Percentiles rank a stretch among this genome's conserved stretches.
Evolutionary conservation across 345 rosid species (phyloP).

Genomic region (Gossypium anomalum): DNA sequence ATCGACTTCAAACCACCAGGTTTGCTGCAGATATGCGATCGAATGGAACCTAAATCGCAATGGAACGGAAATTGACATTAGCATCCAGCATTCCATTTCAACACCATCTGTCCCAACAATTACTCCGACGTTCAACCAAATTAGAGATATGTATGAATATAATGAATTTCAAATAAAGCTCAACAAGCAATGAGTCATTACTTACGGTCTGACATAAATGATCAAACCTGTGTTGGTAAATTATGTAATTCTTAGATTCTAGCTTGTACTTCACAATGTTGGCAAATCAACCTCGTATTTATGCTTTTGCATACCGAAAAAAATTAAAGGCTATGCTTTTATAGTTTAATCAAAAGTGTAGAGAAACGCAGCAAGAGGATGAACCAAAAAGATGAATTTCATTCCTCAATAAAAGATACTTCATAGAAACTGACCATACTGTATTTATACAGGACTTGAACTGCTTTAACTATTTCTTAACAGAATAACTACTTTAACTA

Average conservation of each 20-base stretch:
- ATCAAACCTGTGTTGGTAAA: neutral
- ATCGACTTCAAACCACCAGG: slow-evolving; percentile 92
- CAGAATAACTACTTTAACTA: too few species aligned
- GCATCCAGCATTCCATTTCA: slow-evolving; percentile 2
- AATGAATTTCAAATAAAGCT: neutral
- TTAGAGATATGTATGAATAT: neutral
- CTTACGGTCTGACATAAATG: neutral
- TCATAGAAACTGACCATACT: too few species aligned
- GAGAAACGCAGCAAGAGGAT: too few species aligned
- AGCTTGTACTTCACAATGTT: neutral
- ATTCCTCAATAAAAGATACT: too few species aligned
- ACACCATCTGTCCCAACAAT: neutral
- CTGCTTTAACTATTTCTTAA: too few species aligned
- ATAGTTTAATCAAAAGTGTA: too few species aligned
- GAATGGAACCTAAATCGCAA: slow-evolving; percentile 48
- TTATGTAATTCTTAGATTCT: neutral
- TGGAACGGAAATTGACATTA: slow-evolving; percentile 18
- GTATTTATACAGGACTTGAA: too few species aligned
- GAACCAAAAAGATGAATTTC: too few species aligned
- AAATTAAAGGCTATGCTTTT: too few species aligned
- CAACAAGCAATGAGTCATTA: neutral
- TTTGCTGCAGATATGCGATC: slow-evolving; percentile 88
- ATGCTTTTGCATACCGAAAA: neutral
- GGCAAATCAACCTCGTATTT: neutral
- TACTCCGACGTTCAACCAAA: neutral